Evolutionary conservation across 2,329 filamentous ascomycete genomes (phyloP), one percentile per base, ranked within the genome.

Genomic region (Curvularia lunata): DNA sequence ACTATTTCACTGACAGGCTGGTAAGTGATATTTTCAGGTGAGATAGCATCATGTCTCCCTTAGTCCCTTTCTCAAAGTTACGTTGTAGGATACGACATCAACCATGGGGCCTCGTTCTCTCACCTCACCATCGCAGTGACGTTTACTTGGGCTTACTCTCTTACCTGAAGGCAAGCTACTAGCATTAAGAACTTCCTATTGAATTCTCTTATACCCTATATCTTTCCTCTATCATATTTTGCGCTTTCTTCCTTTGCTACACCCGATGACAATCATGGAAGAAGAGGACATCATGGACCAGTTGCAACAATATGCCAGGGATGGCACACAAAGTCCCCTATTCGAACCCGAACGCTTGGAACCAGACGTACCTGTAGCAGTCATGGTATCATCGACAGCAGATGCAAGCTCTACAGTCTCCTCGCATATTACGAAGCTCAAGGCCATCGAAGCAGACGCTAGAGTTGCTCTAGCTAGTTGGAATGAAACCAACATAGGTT

Each of bases 291-390:
- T 37, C n/a, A 7, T 37, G 16, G 34, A 40, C 23, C 13, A 25
- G 1, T 7, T 54, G 19, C 13, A 42, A 27, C 19, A 41, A 30
- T 21, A 25, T 3, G 40, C 21, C 2, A 12, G 16, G 5, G 21
- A 43, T 5, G 12, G 27, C 8, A 27, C 19, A 6, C 19, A 43
- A 18, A 59, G 48, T 37, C 55, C 48, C 10, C 12, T 55, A 5
- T 55, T 55, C 21, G 42, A 55, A 30, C 55, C 48, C 23, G 37
- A 52, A 27, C 10, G 27, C 5, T 6, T 8, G 19, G 23, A 13
- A 25, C 5, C 6, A 42, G 12, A 23, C n/a, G 40, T 16, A 6
- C 21, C 40, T 9, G 40, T 25, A 42, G 21, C 13, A 6, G 9
- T 4, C n/a, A 42, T 25, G 40, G 9, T n/a, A 8, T 3, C 21